Evolutionary conservation across 345 rosid genomes (phyloP), one percentile per base, ranked within the genome.

Genomic region (Carallia brachiata): DNA sequence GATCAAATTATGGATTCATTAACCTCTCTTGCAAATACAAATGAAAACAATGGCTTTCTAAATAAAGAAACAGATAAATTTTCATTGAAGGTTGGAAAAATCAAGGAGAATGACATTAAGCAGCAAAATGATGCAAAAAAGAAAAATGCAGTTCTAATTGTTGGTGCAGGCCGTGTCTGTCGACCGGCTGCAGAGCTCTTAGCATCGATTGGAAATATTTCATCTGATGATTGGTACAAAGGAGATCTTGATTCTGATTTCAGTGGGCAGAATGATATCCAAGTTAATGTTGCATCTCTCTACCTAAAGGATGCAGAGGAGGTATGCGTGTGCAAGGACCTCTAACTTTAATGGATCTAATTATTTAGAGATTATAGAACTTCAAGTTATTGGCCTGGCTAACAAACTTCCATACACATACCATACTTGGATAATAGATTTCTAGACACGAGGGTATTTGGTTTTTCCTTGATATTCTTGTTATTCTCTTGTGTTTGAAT

Each of bases 101-200:
- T 84, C 71, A 85, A 81, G 79, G 84, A 84, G 68, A 78, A 53
- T 48, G 82, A 61, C 52, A 73, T 34, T 32, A 75, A 75, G 78
- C 71, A 70, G 68, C 78, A 40, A 70, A 52, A 65, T 63, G 84
- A 78, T 39, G 71, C 60, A 54, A 76, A 71, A 54, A 83, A 62
- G 74, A 87, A 63, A 75, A 69, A 71, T 62, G 57, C 85, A 4
- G 90, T 90, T 79, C 86, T 94, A 58, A 91, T 94, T 75, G 78
- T 91, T 73, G 98, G 98, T 28, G 98, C 97, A 59, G 98, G 98
- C 34, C 87, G 92, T 56, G 98, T 94, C 66, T 93, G 97, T 78
- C 90, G 77, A 47, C 96, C 98, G 0, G 97, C 96, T 79, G 91
- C 81, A 61, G 88, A 89, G 81, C 70, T 91, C 72, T 48, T 93